Evolutionary conservation across 352 stramenopile species (phyloP).

Genomic region (Phytophthora hybrid): DNA sequence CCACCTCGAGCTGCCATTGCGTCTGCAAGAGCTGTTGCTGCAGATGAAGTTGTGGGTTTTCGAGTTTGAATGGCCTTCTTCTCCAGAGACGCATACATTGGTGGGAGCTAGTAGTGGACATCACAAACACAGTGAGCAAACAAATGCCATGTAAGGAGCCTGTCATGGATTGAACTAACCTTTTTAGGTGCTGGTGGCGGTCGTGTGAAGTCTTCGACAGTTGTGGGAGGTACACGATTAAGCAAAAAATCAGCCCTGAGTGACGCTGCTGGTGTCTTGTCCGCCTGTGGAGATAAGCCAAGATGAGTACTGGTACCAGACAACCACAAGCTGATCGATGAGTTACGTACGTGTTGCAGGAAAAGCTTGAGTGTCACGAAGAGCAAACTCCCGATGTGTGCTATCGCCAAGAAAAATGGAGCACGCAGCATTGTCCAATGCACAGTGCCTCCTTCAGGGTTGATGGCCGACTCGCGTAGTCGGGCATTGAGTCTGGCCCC

Average conservation of each 20-base stretch:
- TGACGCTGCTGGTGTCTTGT: constrained; percentile 27
- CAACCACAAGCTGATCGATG: neutral
- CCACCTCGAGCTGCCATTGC: constrained; percentile 27
- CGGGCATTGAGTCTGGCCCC: constrained; percentile 78
- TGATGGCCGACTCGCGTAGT: constrained; percentile 76
- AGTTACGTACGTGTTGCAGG: constrained; percentile 64
- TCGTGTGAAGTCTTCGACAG: constrained; percentile 51
- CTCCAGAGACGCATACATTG: constrained; percentile 22
- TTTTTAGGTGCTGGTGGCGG: constrained; percentile 43
- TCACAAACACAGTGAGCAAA: neutral
- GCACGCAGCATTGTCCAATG: constrained; percentile 77
- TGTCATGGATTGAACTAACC: constrained; percentile 8
- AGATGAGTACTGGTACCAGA: neutral
- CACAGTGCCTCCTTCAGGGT: constrained; percentile 76
- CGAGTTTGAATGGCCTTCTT: constrained; percentile 36
- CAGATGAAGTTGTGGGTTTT: constrained; percentile 32
- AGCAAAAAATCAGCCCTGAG: constrained; percentile 8
- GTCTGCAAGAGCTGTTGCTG: constrained; percentile 31
- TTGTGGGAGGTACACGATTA: constrained; percentile 14
- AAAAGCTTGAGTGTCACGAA: constrained; percentile 81
- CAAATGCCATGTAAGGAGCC: neutral
- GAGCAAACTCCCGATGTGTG: constrained; percentile 69
- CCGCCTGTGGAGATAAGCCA: constrained; percentile 32
- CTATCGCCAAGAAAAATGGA: constrained; percentile 68
- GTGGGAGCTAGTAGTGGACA: constrained; percentile 18